A percentile compares a stretch with the other conserved stretches of the same genome.
phyloP scores from a whole-genome alignment of 768 basidiomycete species.

The Kwoniella bestiolae region DNA sequence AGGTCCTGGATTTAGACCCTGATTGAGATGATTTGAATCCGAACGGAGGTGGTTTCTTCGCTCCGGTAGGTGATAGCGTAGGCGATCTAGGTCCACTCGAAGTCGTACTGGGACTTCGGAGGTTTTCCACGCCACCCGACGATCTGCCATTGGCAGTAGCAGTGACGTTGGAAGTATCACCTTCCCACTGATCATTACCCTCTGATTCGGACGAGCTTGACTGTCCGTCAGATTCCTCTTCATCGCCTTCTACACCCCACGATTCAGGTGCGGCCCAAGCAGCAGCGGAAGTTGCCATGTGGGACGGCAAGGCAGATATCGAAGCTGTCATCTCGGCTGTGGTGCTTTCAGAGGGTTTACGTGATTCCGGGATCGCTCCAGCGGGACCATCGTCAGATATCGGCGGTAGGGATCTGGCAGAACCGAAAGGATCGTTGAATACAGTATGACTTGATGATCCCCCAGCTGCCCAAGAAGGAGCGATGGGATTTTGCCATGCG shows the following conservation, averaged over 20 bases:
- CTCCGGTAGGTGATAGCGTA: not conserved
- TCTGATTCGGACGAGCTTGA: slow-evolving; percentile 22
- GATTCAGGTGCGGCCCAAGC: slow-evolving; percentile 62
- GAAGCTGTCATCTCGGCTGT: slow-evolving; percentile 4
- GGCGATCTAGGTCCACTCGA: slow-evolving; percentile 5
- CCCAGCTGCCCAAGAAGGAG: slow-evolving; percentile 35
- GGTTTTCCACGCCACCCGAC: not conserved
- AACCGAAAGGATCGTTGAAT: slow-evolving; percentile 54
- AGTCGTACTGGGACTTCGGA: not conserved
- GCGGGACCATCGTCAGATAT: slow-evolving; percentile 2
- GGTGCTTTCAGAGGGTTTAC: not conserved
- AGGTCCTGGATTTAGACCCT: slow-evolving; percentile 17
- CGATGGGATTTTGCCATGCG: slow-evolving; percentile 29
- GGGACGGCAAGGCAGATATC: not conserved
- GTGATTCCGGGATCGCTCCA: not conserved
- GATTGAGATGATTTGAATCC: slow-evolving; percentile 42
- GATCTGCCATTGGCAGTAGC: not conserved
- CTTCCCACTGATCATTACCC: slow-evolving; percentile 1
- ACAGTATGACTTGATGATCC: slow-evolving; percentile 22
- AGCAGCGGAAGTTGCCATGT: slow-evolving; percentile 53
- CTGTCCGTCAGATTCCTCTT: slow-evolving; percentile 42
- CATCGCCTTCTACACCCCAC: slow-evolving; percentile 61
- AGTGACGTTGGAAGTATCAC: not conserved
- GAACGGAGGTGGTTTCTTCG: slow-evolving; percentile 49
- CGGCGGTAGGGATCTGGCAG: slow-evolving; percentile 6